Conservation (phyloP, 2,329 filamentous ascomycete genomes). For the Penicillium sp. region DNA sequence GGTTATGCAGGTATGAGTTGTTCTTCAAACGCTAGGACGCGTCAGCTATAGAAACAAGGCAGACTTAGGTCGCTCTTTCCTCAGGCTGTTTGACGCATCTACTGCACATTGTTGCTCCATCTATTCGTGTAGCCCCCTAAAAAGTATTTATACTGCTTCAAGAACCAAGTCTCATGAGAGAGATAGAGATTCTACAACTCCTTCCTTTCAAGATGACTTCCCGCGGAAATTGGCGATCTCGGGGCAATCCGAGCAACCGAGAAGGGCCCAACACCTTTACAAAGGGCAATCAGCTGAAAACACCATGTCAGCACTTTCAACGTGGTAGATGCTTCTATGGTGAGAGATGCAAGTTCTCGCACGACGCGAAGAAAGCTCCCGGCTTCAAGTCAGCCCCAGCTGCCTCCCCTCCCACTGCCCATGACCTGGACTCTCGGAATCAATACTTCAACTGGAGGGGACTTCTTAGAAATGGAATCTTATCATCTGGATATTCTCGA, state of each 20-base stretch:
- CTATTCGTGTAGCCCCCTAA: too few relatives aligned
- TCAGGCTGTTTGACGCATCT: too few relatives aligned
- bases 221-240: conserved; percentile 9
- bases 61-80: too few relatives aligned
- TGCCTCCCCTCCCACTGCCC: neutral
- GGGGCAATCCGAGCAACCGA: conserved; percentile 6
- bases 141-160: too few relatives aligned
- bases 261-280: conserved; percentile 5
- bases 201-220: conserved; percentile 2
- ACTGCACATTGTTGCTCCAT: too few relatives aligned
- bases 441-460: conserved; percentile 11
- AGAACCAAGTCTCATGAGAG: too few relatives aligned
- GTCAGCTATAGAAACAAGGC: too few relatives aligned
- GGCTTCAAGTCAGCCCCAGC: neutral
- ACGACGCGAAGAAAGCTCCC: conserved; percentile 2
- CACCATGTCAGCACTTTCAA: conserved; percentile 1
- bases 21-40: too few relatives aligned
- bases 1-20: too few relatives aligned
- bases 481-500: neutral
- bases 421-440: conserved; percentile 5
- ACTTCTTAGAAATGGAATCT: conserved; percentile 3
- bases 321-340: conserved; percentile 9
- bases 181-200: too few relatives aligned
- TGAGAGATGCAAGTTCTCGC: conserved; percentile 7
- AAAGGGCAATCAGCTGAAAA: conserved; percentile 6